These are phyloP conservation scores for Sporothrix brasiliensis DNA, from an alignment of 2,329 filamentous ascomycete genomes.

Conservation along the genomic window DNA sequence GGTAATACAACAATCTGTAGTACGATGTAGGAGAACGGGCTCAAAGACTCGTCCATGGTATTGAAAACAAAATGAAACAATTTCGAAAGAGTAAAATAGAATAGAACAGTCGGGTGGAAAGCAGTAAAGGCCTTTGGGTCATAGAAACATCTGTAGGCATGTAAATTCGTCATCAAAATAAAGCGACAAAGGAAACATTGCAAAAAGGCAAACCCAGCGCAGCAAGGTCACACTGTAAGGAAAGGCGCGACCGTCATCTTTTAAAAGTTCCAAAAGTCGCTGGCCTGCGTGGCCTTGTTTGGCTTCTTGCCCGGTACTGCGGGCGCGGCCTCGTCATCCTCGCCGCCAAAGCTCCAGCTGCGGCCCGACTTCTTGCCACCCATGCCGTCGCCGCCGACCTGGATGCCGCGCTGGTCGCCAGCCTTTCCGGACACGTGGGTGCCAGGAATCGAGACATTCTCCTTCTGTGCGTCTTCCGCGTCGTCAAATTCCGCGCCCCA, in stretches of 20 bases:
- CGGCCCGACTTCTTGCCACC: conserved; percentile 60
- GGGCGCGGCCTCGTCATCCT: conserved; percentile 47
- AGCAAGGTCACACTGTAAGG: neutral
- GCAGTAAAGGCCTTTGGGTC: neutral
- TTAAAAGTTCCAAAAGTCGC: conserved; percentile 55
- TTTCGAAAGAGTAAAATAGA: neutral
- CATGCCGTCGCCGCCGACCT: conserved; percentile 67
- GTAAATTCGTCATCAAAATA: conserved; percentile 26
- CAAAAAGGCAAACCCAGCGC: conserved; percentile 6
- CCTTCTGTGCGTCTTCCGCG: conserved; percentile 49
- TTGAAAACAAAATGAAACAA: conserved; percentile 6
- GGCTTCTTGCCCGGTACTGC: conserved; percentile 48
- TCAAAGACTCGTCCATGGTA: neutral
- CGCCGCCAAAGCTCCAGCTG: conserved; percentile 62
- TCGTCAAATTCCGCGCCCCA: conserved; percentile 56
- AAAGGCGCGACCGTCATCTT: neutral
- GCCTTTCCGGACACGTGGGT: conserved; percentile 30
- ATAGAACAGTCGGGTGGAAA: neutral
- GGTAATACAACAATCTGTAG: neutral
- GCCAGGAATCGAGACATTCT: conserved; percentile 51
- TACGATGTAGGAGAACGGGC: neutral
- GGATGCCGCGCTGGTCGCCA: conserved; percentile 46
- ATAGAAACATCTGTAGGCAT: conserved; percentile 24
- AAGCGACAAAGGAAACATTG: conserved; percentile 22
- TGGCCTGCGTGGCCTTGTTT: conserved; percentile 43